phyloP scores from a whole-genome alignment of 2,329 filamentous ascomycete species.

The Aurifilum marmelostoma region DNA sequence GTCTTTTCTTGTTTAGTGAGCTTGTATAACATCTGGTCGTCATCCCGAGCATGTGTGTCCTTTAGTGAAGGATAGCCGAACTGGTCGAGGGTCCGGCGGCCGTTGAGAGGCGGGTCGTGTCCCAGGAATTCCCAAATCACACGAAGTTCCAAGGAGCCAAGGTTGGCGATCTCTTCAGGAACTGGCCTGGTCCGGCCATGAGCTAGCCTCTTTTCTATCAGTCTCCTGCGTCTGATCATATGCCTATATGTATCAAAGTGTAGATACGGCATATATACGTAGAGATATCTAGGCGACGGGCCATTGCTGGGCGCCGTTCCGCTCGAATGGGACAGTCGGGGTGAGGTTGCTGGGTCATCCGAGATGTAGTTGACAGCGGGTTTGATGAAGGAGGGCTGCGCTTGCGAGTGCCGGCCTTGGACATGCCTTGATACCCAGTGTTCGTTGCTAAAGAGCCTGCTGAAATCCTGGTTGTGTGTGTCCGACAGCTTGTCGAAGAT shows the following conservation, averaged over 20 bases:
- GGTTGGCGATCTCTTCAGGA: slow-evolving; percentile 55
- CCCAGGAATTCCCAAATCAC: slow-evolving; percentile 67
- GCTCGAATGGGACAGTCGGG: slow-evolving; percentile 30
- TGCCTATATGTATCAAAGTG: slow-evolving; percentile 67
- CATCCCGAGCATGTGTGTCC: slow-evolving; percentile 63
- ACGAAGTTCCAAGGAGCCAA: slow-evolving; percentile 59
- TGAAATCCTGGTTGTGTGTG: slow-evolving; percentile 43
- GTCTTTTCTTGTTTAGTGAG: slow-evolving; percentile 54
- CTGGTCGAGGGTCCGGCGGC: slow-evolving; percentile 64
- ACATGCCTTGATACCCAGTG: slow-evolving; percentile 47
- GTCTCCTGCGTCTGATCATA: slow-evolving; percentile 57
- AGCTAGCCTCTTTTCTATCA: slow-evolving; percentile 55
- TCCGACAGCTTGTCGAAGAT: slow-evolving; percentile 49
- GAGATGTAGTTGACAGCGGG: slow-evolving; percentile 43
- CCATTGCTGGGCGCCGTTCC: slow-evolving; percentile 19
- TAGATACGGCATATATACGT: slow-evolving; percentile 61
- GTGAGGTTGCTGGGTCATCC: slow-evolving; percentile 36
- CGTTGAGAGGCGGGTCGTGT: slow-evolving; percentile 63
- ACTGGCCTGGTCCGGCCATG: slow-evolving; percentile 61
- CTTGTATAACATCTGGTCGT: slow-evolving; percentile 71
- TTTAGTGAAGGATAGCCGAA: slow-evolving; percentile 64
- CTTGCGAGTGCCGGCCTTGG: slow-evolving; percentile 44
- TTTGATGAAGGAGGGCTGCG: slow-evolving; percentile 45
- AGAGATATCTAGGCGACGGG: slow-evolving; percentile 43
- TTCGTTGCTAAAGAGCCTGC: slow-evolving; percentile 45